These are phyloP conservation scores for Colletotrichum sp. DNA, from an alignment of 2,329 filamentous ascomycete genomes.

Conservation along the genomic window DNA sequence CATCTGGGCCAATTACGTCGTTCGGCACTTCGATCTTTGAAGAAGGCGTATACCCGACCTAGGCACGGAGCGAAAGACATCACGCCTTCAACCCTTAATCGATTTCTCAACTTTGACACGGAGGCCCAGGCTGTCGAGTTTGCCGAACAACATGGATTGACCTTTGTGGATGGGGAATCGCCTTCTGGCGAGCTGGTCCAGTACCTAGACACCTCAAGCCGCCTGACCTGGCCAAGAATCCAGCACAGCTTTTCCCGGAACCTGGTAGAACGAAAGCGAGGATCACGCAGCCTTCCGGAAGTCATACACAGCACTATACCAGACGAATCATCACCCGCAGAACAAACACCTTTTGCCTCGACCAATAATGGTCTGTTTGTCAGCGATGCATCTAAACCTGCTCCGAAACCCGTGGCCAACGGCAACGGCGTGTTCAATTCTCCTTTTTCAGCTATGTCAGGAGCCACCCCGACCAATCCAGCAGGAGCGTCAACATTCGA, in stretches of 20 bases:
- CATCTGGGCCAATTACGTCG: slow-evolving; percentile 68
- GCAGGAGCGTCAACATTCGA: neutral
- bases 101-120: slow-evolving; percentile 69
- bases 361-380: neutral
- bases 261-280: slow-evolving; percentile 67
- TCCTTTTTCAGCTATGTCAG: neutral
- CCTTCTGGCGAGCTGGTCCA: slow-evolving; percentile 38
- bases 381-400: neutral
- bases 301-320: slow-evolving; percentile 62
- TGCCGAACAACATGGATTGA: slow-evolving; percentile 61
- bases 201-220: slow-evolving; percentile 45
- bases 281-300: slow-evolving; percentile 53
- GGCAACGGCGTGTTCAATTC: neutral
- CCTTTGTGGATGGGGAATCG: slow-evolving; percentile 47
- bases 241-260: slow-evolving; percentile 60
- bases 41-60: slow-evolving; percentile 60
- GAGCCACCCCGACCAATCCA: neutral
- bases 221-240: slow-evolving; percentile 54
- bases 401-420: neutral
- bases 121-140: slow-evolving; percentile 70
- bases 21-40: slow-evolving; percentile 60
- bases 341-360: neutral
- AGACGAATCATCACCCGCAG: slow-evolving; percentile 34
- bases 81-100: slow-evolving; percentile 60
- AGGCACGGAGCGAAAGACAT: slow-evolving; percentile 65